phyloP scores from a whole-genome alignment of 2,329 filamentous ascomycete species.

The Ophiosphaerella korrae region DNA sequence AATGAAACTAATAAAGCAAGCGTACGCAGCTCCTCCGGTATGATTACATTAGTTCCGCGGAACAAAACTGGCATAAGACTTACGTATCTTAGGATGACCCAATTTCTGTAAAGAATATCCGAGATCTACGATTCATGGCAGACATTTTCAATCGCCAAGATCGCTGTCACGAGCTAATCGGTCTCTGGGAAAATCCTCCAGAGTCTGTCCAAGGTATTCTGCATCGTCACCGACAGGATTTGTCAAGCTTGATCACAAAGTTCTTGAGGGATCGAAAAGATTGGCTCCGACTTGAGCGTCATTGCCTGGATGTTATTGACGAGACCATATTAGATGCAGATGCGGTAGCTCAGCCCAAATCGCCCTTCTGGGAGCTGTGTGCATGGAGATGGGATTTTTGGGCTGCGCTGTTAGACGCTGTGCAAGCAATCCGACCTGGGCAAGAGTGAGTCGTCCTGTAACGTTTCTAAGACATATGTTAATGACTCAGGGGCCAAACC shows the following conservation, averaged over 20 bases:
- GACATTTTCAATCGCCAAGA: slow-evolving; percentile 35
- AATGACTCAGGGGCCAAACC: slow-evolving; percentile 6
- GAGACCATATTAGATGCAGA: slow-evolving; percentile 9
- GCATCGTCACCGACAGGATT: slow-evolving; percentile 28
- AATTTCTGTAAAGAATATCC: slow-evolving; percentile 34
- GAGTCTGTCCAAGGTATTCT: slow-evolving; percentile 20
- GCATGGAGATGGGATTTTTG: slow-evolving; percentile 23
- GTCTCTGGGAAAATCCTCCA: slow-evolving; percentile 29
- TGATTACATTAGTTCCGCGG: background rate
- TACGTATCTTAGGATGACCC: slow-evolving; percentile 27
- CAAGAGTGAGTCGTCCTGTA: slow-evolving; percentile 12
- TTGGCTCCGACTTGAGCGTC: slow-evolving; percentile 23
- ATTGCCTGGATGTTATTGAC: slow-evolving; percentile 21
- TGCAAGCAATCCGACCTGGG: slow-evolving; percentile 3
- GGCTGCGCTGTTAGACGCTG: slow-evolving; percentile 14
- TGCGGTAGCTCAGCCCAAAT: background rate
- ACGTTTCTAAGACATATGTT: background rate
- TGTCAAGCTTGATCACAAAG: slow-evolving; percentile 22
- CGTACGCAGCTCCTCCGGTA: slow-evolving; percentile 34
- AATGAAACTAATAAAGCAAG: slow-evolving; percentile 30
- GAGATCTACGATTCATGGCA: slow-evolving; percentile 43
- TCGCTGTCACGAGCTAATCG: slow-evolving; percentile 28
- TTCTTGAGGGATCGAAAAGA: slow-evolving; percentile 12
- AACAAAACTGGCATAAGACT: slow-evolving; percentile 2
- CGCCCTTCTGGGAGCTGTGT: slow-evolving; percentile 12